Evolutionary conservation across 169 alveolate genomes (phyloP).

Genomic region (Perkinsus marinus): DNA sequence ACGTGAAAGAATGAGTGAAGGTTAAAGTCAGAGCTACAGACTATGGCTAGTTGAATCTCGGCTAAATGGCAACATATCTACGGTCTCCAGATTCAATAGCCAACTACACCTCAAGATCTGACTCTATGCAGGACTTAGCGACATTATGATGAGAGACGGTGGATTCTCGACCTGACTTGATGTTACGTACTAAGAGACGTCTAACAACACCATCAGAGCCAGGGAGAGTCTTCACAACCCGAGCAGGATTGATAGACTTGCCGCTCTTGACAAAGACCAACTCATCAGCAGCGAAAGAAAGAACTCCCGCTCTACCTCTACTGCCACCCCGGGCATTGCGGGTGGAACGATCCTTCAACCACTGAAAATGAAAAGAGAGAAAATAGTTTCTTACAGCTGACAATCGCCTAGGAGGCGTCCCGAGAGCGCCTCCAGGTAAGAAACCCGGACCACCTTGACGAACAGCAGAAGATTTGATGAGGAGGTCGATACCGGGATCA

Average conservation of each 20-base stretch:
- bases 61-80: too few species aligned
- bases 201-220: neutral
- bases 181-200: neutral
- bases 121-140: neutral
- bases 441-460: neutral
- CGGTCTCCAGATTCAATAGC: neutral
- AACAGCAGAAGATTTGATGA: neutral
- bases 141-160: neutral
- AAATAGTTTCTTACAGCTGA: neutral
- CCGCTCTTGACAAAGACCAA: neutral
- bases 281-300: neutral
- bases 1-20: too few species aligned
- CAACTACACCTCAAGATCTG: neutral
- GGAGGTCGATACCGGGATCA: neutral
- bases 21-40: too few species aligned
- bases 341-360: neutral
- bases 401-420: neutral
- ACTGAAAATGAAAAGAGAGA: neutral
- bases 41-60: too few species aligned
- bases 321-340: neutral
- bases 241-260: neutral
- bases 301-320: neutral
- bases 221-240: neutral
- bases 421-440: neutral
- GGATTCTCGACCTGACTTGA: neutral